Percentiles rank a stretch among this genome's conserved stretches.
Evolutionary conservation across 2,329 filamentous ascomycete species (phyloP).

Genomic region (Aspergillus jensenii): DNA sequence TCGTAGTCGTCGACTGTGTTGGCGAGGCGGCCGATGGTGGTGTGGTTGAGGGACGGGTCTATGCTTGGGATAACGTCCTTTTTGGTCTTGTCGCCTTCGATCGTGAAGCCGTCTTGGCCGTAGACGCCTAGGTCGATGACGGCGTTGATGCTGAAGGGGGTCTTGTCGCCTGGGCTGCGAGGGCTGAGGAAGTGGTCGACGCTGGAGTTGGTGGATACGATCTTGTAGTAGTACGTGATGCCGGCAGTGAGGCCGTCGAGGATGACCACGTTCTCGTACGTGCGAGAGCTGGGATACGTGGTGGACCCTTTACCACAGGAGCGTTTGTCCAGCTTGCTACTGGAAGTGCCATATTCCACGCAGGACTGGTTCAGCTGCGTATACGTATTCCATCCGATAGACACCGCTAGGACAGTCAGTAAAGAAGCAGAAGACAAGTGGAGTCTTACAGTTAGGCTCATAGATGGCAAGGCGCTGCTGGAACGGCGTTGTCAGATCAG

Average conservation of each 20-base stretch:
- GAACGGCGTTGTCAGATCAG: conserved; percentile 53
- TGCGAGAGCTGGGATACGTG: conserved; percentile 57
- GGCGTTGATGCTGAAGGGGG: conserved; percentile 53
- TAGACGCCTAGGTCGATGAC: conserved; percentile 59
- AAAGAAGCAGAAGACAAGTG: not conserved
- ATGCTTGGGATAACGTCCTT: conserved; percentile 51
- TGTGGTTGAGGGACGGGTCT: conserved; percentile 56
- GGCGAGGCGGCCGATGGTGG: conserved; percentile 57
- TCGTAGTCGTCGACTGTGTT: conserved; percentile 56
- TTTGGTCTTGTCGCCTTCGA: conserved; percentile 46
- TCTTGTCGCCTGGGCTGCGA: conserved; percentile 54
- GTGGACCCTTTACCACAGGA: conserved; percentile 49
- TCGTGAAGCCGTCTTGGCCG: conserved; percentile 54
- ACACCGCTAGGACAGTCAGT: conserved; percentile 42
- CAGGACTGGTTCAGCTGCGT: conserved; percentile 46
- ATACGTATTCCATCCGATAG: conserved; percentile 60
- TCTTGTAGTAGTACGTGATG: conserved; percentile 62
- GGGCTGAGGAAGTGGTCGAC: conserved; percentile 56
- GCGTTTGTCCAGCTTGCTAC: conserved; percentile 36
- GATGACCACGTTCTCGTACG: conserved; percentile 52
- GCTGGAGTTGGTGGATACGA: conserved; percentile 56
- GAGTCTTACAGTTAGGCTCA: conserved; percentile 47
- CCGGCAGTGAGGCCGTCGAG: conserved; percentile 50
- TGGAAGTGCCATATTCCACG: conserved; percentile 53
- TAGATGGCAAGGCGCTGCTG: conserved; percentile 56